phyloP scores from a whole-genome alignment of 345 rosid genomes.

The Salix exigua region DNA sequence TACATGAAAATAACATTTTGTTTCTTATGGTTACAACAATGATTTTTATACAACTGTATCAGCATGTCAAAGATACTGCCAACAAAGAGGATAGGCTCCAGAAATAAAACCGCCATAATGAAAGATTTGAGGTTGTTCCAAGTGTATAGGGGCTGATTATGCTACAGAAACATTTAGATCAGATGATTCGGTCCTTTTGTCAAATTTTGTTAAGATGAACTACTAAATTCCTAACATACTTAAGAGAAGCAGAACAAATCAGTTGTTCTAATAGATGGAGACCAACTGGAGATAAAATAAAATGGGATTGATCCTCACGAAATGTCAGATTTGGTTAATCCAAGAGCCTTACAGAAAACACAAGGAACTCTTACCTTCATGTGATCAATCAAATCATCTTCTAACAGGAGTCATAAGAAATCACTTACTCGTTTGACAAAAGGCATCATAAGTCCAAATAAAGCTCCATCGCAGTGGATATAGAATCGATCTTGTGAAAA shows the following conservation, averaged over 20 bases:
- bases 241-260: neutral
- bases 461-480: slow-evolving; percentile 97
- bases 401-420: neutral
- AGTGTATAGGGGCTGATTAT: neutral
- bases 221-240: neutral
- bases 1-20: neutral
- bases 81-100: neutral
- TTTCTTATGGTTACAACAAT: neutral
- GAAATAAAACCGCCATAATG: neutral
- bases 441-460: slow-evolving; percentile 99
- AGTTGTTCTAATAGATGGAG: too few species aligned
- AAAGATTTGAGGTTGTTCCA: neutral
- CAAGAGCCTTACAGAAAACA: neutral
- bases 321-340: neutral
- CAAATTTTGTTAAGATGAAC: neutral
- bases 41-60: neutral
- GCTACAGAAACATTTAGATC: neutral
- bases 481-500: slow-evolving; percentile 71
- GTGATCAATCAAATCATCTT: neutral
- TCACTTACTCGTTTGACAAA: slow-evolving; percentile 79
- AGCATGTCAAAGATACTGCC: neutral
- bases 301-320: too few species aligned
- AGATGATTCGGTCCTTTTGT: neutral
- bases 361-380: neutral
- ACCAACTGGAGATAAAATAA: too few species aligned